Conservation (phyloP, 1,284 basidiomycete species). For the Cutaneotrichosporon spelunceum region DNA sequence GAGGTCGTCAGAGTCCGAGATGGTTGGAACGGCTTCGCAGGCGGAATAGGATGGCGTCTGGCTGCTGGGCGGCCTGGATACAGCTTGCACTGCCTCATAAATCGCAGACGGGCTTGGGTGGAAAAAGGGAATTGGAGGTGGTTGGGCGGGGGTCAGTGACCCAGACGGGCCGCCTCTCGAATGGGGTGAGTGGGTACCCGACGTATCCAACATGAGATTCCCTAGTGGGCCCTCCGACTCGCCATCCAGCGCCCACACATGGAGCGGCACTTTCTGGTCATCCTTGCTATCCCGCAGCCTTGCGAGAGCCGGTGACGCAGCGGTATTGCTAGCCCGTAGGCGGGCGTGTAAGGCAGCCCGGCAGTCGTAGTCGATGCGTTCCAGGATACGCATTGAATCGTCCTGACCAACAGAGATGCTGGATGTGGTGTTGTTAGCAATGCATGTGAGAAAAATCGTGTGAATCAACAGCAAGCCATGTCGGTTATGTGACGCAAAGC, state of each 20-base stretch:
- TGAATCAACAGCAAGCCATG: not conserved
- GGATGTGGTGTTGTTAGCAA: not conserved
- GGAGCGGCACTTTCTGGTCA: not conserved
- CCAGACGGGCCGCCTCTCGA: not conserved
- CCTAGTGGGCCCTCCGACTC: not conserved
- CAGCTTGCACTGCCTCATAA: too few species aligned
- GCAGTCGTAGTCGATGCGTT: not conserved
- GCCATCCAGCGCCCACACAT: conserved; percentile 1
- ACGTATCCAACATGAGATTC: not conserved
- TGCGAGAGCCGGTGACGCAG: conserved; percentile 4
- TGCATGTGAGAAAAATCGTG: not conserved
- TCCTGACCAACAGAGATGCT: not conserved
- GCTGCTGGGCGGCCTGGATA: too few species aligned
- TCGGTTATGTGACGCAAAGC: not conserved
- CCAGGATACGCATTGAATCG: not conserved
- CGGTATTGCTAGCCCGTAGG: conserved; percentile 3
- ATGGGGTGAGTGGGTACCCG: not conserved
- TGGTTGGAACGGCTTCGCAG: too few species aligned
- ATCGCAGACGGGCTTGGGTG: too few species aligned
- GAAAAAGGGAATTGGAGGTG: not conserved
- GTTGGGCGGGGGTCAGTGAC: not conserved
- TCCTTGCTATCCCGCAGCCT: not conserved
- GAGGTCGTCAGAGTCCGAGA: not conserved
- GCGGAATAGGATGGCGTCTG: too few species aligned
- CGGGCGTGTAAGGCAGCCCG: not conserved